These are phyloP conservation scores for Penicillium sp. DNA, from an alignment of 2,329 filamentous ascomycete genomes.

Conservation along the genomic window DNA sequence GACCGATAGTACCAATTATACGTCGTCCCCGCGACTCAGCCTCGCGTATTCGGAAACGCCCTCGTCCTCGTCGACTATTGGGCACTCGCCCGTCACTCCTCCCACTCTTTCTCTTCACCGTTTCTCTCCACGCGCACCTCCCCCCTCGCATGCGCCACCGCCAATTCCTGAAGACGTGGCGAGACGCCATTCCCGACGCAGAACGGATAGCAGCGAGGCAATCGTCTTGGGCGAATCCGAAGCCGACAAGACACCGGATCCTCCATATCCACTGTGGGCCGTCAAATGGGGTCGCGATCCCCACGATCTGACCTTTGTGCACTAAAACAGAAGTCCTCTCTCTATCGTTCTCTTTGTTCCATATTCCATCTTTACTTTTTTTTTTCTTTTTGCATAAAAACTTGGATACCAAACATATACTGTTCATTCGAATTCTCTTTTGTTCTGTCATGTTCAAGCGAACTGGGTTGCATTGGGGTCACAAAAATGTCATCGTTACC, in stretches of 20 bases:
- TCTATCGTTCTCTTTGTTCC: not conserved
- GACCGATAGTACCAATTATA: constrained; percentile 23
- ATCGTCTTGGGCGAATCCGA: constrained; percentile 40
- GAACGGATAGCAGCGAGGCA: constrained; percentile 44
- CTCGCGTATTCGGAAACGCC: constrained; percentile 35
- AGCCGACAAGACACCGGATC: constrained; percentile 53
- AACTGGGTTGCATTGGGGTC: not conserved
- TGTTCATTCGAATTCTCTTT: not conserved
- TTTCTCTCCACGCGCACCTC: constrained; percentile 33
- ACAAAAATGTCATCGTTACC: not conserved
- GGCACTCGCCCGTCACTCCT: constrained; percentile 38
- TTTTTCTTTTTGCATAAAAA: constrained; percentile 11
- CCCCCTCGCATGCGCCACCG: constrained; percentile 28
- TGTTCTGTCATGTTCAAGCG: not conserved
- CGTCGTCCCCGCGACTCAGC: constrained; percentile 31
- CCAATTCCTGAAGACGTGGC: constrained; percentile 28
- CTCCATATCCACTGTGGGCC: constrained; percentile 41
- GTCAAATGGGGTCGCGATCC: constrained; percentile 41
- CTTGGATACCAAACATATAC: not conserved
- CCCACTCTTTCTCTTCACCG: constrained; percentile 37
- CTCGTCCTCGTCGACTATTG: constrained; percentile 34
- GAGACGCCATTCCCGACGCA: constrained; percentile 34
- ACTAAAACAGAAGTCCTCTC: constrained; percentile 21
- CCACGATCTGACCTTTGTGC: constrained; percentile 31
- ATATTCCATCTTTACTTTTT: constrained; percentile 12